A percentile compares a stretch with the other conserved stretches of the same genome.
Conservation (phyloP, 345 rosid species). For the Anastatica hierochuntica region DNA sequence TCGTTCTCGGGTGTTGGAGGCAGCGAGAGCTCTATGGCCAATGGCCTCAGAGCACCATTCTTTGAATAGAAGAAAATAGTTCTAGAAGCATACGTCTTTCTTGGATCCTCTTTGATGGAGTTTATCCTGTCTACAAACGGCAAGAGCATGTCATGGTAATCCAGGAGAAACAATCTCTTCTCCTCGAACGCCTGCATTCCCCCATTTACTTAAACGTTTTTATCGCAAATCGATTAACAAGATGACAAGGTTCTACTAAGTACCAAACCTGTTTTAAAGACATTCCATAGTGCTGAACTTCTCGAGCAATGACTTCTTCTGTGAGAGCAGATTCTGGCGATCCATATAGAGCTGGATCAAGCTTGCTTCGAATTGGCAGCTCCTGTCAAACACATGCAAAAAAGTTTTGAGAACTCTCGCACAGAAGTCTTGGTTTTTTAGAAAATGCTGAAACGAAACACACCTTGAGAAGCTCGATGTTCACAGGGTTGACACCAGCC, state of each 20-base stretch:
- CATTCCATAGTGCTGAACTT: slow-evolving; percentile 61
- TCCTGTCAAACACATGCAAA: slow-evolving; percentile 37
- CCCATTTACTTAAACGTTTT: not conserved
- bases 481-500: slow-evolving; percentile 91
- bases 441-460: not conserved
- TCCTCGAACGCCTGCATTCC: slow-evolving; percentile 68
- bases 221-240: not conserved
- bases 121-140: slow-evolving; percentile 72
- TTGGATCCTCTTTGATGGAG: slow-evolving; percentile 37
- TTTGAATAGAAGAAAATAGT: slow-evolving; percentile 51
- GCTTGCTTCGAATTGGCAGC: slow-evolving; percentile 78
- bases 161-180: slow-evolving; percentile 67
- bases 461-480: slow-evolving; percentile 68
- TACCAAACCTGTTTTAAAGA: slow-evolving; percentile 59
- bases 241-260: not conserved
- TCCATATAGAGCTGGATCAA: slow-evolving; percentile 69
- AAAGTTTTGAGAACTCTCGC: not conserved
- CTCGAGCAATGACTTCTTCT: slow-evolving; percentile 48
- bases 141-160: slow-evolving; percentile 80
- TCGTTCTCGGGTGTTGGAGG: slow-evolving; percentile 45
- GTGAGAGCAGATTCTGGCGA: slow-evolving; percentile 78
- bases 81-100: slow-evolving; percentile 80
- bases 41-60: slow-evolving; percentile 43
- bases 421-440: not conserved
- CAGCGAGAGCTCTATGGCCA: slow-evolving; percentile 81